These are phyloP conservation scores for Ogataea nonfermentans DNA, from an alignment of 805 yeast genomes.

Conservation along the genomic window DNA sequence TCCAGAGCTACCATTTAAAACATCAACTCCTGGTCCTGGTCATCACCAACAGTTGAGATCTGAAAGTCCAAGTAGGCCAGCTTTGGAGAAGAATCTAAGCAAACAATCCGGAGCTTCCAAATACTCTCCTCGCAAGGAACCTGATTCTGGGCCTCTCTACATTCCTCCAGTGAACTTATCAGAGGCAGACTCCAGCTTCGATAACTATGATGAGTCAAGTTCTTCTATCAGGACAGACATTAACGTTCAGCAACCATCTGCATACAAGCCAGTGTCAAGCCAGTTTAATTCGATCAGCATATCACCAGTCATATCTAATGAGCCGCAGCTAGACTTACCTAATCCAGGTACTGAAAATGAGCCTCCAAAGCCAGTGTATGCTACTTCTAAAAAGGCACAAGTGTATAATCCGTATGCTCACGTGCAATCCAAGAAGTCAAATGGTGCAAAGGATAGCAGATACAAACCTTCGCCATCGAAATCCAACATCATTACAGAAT, in stretches of 20 bases:
- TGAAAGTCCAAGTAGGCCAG: constrained; percentile 1
- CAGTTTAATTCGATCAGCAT: constrained; percentile 5
- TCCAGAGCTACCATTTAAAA: constrained; percentile 4
- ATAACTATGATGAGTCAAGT: constrained; percentile 12
- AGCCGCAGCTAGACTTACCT: neutral
- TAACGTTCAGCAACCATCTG: constrained; percentile 16
- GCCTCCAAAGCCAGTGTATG: constrained; percentile 1
- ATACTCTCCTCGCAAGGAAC: constrained; percentile 5
- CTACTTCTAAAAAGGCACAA: constrained; percentile 4
- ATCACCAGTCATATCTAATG: constrained; percentile 13
- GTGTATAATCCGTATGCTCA: constrained; percentile 26
- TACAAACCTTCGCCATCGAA: constrained; percentile 11
- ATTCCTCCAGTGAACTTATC: neutral
- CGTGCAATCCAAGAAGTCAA: constrained; percentile 10
- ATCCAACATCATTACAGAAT: constrained; percentile 3
- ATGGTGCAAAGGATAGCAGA: constrained; percentile 9
- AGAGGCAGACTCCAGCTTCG: constrained; percentile 1
- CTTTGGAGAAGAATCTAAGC: neutral
- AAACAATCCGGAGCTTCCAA: constrained; percentile 3
- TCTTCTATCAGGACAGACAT: constrained; percentile 19
- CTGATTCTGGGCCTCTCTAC: neutral
- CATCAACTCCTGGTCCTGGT: constrained; percentile 11
- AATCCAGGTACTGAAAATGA: constrained; percentile 2
- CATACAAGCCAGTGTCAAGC: constrained; percentile 10
- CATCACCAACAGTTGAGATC: neutral